phyloP scores from a whole-genome alignment of 2,329 filamentous ascomycete species.

The Trichoderma asperellum region DNA sequence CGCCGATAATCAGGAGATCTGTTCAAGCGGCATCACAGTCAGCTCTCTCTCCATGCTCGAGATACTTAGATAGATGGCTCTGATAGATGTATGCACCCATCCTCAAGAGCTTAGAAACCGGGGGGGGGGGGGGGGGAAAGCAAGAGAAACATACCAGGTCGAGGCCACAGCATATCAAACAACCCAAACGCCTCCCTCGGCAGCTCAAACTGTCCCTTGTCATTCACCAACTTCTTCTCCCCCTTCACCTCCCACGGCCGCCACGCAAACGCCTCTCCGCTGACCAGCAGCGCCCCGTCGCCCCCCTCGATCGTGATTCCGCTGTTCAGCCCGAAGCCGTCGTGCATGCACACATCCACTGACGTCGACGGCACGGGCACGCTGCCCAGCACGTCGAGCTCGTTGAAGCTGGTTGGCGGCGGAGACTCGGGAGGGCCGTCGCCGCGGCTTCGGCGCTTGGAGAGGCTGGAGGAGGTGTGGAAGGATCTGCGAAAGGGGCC shows the following conservation, averaged over 20 bases:
- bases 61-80: background rate
- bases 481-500: constrained; percentile 12
- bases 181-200: constrained; percentile 71
- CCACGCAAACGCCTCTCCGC: constrained; percentile 89
- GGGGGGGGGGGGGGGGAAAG: background rate
- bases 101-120: background rate
- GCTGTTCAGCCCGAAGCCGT: constrained; percentile 87
- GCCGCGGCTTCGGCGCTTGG: constrained; percentile 30
- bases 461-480: constrained; percentile 29
- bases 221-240: constrained; percentile 64
- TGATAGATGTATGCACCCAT: background rate
- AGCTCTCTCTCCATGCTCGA: background rate
- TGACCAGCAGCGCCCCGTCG: constrained; percentile 76
- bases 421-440: constrained; percentile 39
- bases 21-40: constrained; percentile 3
- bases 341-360: constrained; percentile 78
- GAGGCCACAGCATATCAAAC: constrained; percentile 79
- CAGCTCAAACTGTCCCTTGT: constrained; percentile 81
- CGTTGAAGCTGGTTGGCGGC: constrained; percentile 65
- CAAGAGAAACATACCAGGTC: constrained; percentile 68
- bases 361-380: constrained; percentile 77
- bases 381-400: constrained; percentile 77
- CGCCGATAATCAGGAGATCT: constrained; percentile 90
- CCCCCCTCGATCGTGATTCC: constrained; percentile 71
- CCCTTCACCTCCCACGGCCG: constrained; percentile 70